A percentile compares a stretch with the other conserved stretches of the same genome.
Evolutionary conservation across 192 early-diverging fungal species (phyloP).

Genomic region (Coemansia sp.): DNA sequence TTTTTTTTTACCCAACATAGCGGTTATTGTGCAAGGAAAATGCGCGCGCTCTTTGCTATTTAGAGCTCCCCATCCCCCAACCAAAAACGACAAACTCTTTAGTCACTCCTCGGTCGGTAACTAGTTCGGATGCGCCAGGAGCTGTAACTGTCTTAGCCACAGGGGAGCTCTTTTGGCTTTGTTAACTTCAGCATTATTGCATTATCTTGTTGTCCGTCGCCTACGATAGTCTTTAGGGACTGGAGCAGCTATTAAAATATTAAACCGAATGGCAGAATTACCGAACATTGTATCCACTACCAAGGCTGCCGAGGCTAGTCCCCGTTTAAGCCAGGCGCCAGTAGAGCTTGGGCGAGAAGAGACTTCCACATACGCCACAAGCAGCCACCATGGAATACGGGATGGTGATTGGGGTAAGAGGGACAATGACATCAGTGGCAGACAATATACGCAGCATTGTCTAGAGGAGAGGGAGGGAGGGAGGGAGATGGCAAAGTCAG

Average conservation of each 20-base stretch:
- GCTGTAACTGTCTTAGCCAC: not conserved
- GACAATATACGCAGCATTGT: slow-evolving; percentile 3
- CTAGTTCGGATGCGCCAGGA: not conserved
- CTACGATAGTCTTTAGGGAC: not conserved
- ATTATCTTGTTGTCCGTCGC: not conserved
- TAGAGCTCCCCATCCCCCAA: not conserved
- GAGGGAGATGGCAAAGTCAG: not conserved
- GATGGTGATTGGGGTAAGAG: slow-evolving; percentile 1
- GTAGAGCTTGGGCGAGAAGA: not conserved
- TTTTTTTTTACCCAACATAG: not conserved
- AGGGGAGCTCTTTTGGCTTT: not conserved
- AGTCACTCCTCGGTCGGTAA: not conserved
- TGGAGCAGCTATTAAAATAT: not conserved
- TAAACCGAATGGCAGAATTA: not conserved
- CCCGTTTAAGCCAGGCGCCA: not conserved
- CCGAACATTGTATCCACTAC: not conserved
- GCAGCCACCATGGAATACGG: not conserved
- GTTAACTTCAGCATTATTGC: not conserved
- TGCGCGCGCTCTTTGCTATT: not conserved
- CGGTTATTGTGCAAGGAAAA: not conserved
- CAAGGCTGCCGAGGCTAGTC: not conserved
- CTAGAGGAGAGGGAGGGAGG: not conserved
- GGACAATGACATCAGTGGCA: not conserved
- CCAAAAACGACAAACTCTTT: not conserved
- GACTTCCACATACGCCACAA: not conserved